Evolutionary conservation across 768 basidiomycete genomes (phyloP), one percentile per base, ranked within the genome.

Genomic region (Hericium rajendrae): DNA sequence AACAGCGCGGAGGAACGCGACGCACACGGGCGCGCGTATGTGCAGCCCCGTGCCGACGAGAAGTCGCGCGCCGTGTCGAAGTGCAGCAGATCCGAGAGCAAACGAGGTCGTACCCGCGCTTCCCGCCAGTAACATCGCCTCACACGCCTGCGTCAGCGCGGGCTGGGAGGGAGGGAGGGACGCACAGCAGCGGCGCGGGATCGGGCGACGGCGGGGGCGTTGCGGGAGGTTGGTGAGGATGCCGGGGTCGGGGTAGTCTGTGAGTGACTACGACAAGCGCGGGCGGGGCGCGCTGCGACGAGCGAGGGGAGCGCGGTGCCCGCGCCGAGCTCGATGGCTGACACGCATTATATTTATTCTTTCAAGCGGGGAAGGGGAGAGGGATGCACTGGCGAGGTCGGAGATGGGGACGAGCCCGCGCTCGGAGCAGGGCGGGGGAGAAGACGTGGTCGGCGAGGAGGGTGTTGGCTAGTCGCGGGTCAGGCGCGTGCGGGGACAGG

Each of bases 241-340:
- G 4, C 67, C 69, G 2, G 76, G 71, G 63, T 88, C 85, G 1
- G 86, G 85, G 66, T 86, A 85, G 66, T 91, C 87, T 3, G 84
- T 87, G 20, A 76, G 84, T 87, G 20, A 76, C 73, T 13, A 86
- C 79, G 39, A 86, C 72, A 38, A 82, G 69, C 10, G 75, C 70
- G 3, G 85, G 83, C 2, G 79, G 71, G 3, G 70, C n/a, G n/a
- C n/a, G n/a, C n/a, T n/a, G n/a, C n/a, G n/a, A n/a, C n/a, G n/a
- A n/a, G n/a, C 62, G 2, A 69, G 57, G 10, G 2, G 70, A 61
- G 2, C 69, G 57, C 11, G 72, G 63, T 77, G 6, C 88, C 86
- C 8, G 85, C 79, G 2, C 84, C 86, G 3, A 89, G 77, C 66
- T 90, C 88, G n/a, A 89, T 64, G 1, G 84, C 85, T 86, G n/a